phyloP scores from a whole-genome alignment of 2,329 filamentous ascomycete genomes.

The Beauveria scarabaeidicola region DNA sequence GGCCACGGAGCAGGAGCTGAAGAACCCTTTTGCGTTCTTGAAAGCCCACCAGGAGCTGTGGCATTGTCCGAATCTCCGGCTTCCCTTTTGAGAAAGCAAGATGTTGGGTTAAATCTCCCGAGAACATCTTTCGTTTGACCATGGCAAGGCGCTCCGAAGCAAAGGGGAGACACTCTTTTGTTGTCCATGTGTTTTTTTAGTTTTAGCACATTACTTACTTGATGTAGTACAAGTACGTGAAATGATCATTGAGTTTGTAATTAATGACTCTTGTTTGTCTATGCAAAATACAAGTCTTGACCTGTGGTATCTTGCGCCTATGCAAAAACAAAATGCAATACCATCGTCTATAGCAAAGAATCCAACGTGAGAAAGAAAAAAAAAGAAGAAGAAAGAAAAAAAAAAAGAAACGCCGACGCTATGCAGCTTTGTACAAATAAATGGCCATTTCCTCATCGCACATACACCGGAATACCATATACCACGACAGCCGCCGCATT shows the following conservation, averaged over 20 bases:
- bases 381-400: neutral
- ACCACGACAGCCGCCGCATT: conserved; percentile 91
- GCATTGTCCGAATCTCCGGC: too few relatives aligned
- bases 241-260: too few relatives aligned
- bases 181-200: too few relatives aligned
- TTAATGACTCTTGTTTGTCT: neutral
- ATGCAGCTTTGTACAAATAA: conserved; percentile 2
- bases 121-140: too few relatives aligned
- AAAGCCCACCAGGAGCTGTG: too few relatives aligned
- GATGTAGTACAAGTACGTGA: too few relatives aligned
- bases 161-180: too few relatives aligned
- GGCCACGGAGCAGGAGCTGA: neutral
- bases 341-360: neutral
- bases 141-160: too few relatives aligned
- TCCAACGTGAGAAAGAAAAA: too few relatives aligned
- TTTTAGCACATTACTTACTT: too few relatives aligned
- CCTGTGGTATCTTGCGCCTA: conserved; percentile 1
- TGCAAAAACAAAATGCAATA: neutral
- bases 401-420: conserved; percentile 8
- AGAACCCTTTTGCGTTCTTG: neutral
- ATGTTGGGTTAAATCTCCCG: too few relatives aligned
- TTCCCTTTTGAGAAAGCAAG: too few relatives aligned
- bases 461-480: conserved; percentile 89
- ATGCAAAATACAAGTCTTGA: neutral
- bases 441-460: conserved; percentile 26